Conservation (phyloP, 1,284 basidiomycete species). For the Phellinidium pouzarii region DNA sequence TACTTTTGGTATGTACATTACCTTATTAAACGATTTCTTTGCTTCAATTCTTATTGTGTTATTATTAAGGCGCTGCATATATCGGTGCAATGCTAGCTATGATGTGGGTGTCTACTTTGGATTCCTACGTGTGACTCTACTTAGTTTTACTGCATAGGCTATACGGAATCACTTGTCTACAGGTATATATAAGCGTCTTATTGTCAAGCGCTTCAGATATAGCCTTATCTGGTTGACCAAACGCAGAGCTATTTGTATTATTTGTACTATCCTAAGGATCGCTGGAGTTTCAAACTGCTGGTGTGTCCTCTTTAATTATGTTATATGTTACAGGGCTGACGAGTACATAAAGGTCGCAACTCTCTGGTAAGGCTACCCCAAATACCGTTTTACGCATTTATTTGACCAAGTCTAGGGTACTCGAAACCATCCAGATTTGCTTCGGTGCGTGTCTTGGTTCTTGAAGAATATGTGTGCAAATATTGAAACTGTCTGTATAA, state of each 20-base stretch:
- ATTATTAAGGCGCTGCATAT: conserved; percentile 10
- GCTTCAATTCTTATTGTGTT: no score
- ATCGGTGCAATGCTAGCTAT: conserved; percentile 16
- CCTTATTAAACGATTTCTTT: no score
- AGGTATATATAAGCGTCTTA: conserved; percentile 1
- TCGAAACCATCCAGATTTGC: conserved; percentile 13
- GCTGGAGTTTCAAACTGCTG: conserved; percentile 3
- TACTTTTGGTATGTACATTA: no score
- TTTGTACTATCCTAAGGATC: conserved; percentile 17
- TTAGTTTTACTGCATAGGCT: neutral
- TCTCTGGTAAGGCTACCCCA: conserved; percentile 6
- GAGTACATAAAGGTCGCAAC: conserved; percentile 10
- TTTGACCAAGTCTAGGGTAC: conserved; percentile 1
- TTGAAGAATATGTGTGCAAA: no score
- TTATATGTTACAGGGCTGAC: neutral
- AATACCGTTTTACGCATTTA: no score
- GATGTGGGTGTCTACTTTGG: conserved; percentile 1
- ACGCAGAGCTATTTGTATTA: conserved; percentile 15
- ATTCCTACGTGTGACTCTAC: neutral
- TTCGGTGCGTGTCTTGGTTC: no score
- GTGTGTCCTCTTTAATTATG: neutral
- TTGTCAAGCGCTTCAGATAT: neutral
- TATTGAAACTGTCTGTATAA: no score
- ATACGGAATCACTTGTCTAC: conserved; percentile 16
- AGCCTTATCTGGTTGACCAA: neutral